Evolutionary conservation across 257 asterid genomes (phyloP).

Genomic region (Prunella vulgaris): DNA sequence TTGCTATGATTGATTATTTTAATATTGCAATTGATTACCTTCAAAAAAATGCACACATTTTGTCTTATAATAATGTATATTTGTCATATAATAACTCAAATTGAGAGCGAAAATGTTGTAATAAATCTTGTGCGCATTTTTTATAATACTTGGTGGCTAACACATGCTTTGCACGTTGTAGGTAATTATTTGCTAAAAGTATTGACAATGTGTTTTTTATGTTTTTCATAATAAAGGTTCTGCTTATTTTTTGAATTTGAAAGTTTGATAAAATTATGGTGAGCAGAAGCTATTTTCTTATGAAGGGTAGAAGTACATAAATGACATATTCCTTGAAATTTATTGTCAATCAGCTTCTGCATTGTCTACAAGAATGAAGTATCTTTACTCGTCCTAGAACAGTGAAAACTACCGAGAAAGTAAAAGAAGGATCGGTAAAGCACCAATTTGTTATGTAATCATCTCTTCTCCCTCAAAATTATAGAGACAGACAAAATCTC

Average conservation of each 20-base stretch:
- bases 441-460: background rate
- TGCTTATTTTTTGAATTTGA: conserved; percentile 91
- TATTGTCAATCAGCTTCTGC: conserved; percentile 83
- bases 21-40: too few relatives aligned
- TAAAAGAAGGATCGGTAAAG: too few relatives aligned
- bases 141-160: too few relatives aligned
- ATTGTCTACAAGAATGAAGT: conserved; percentile 55
- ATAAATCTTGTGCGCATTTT: too few relatives aligned
- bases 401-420: conserved; percentile 9
- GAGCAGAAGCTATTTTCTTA: conserved; percentile 90
- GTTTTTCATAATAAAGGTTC: conserved; percentile 86
- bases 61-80: too few relatives aligned
- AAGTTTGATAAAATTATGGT: conserved; percentile 91
- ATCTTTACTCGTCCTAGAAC: conserved; percentile 4
- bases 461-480: background rate
- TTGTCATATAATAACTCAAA: too few relatives aligned
- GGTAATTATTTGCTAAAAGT: too few relatives aligned
- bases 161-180: too few relatives aligned
- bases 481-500: background rate
- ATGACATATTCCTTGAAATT: conserved; percentile 85
- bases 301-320: conserved; percentile 87
- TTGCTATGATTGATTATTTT: too few relatives aligned
- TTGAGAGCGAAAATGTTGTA: too few relatives aligned
- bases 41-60: too few relatives aligned
- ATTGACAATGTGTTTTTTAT: too few relatives aligned